These are phyloP conservation scores for Melocanna baccifera DNA, from an alignment of 176 grass and related monocot genomes.

Conservation along the genomic window DNA sequence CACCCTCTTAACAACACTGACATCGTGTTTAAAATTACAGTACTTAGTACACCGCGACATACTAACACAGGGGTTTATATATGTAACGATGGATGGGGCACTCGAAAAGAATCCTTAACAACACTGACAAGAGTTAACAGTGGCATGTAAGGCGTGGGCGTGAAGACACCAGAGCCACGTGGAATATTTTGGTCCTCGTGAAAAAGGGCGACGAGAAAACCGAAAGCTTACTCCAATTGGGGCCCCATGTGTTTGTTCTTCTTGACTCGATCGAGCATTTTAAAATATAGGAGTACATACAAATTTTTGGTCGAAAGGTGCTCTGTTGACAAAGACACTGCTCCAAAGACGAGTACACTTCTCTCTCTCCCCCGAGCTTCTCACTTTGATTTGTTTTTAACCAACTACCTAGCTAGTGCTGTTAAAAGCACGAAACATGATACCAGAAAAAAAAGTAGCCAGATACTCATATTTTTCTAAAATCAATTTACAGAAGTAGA, in stretches of 20 bases:
- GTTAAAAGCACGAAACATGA: slow-evolving; percentile 22
- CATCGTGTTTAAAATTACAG: not conserved
- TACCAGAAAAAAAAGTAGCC: not conserved
- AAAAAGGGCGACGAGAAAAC: slow-evolving; percentile 42
- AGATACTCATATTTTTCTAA: not conserved
- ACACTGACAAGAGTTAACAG: not conserved
- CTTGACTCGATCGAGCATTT: slow-evolving; percentile 21
- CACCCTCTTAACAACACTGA: no score
- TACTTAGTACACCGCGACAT: no score
- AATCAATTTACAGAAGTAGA: not conserved
- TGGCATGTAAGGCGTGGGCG: slow-evolving; percentile 12
- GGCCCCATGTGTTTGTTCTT: slow-evolving; percentile 10
- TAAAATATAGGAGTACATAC: not conserved
- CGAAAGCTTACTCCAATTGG: slow-evolving; percentile 52
- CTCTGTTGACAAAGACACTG: slow-evolving; percentile 36
- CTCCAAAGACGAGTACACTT: slow-evolving; percentile 17
- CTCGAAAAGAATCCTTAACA: not conserved
- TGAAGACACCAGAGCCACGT: slow-evolving; percentile 47
- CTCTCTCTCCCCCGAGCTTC: not conserved
- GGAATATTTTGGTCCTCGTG: slow-evolving; percentile 63
- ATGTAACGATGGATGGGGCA: not conserved
- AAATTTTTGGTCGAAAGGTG: slow-evolving; percentile 43
- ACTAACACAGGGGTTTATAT: not conserved
- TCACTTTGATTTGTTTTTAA: slow-evolving; percentile 8
- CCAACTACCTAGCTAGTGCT: not conserved